These are phyloP conservation scores for Mycena alexandri DNA, from an alignment of 768 basidiomycete genomes.

Conservation along the genomic window DNA sequence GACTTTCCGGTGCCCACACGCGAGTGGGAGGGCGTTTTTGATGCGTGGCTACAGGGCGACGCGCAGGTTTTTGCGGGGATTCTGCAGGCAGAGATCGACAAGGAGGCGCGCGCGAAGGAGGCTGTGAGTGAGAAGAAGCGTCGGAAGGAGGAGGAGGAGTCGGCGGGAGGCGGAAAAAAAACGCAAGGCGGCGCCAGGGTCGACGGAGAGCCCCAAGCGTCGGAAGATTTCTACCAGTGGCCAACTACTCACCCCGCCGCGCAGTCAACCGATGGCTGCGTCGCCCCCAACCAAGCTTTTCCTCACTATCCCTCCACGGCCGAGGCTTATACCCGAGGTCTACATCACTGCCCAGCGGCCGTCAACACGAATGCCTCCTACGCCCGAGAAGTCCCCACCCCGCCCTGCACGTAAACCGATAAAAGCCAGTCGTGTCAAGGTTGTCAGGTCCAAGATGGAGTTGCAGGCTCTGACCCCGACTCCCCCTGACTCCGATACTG, in stretches of 20 bases:
- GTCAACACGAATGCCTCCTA: slow-evolving; percentile 1
- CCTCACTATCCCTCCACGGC: slow-evolving; percentile 26
- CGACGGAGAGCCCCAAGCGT: slow-evolving; percentile 27
- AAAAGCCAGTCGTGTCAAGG: background rate
- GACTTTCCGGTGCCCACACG: slow-evolving; percentile 88
- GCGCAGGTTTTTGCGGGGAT: slow-evolving; percentile 81
- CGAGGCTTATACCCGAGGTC: slow-evolving; percentile 32
- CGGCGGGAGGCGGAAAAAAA: slow-evolving; percentile 38
- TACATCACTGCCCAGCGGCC: slow-evolving; percentile 25
- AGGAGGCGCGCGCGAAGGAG: slow-evolving; percentile 67
- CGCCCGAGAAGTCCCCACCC: slow-evolving; percentile 29
- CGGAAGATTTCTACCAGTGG: slow-evolving; percentile 16
- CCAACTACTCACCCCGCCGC: slow-evolving; percentile 21
- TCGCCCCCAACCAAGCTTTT: slow-evolving; percentile 20
- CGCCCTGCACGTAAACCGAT: slow-evolving; percentile 14
- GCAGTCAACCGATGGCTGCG: slow-evolving; percentile 11
- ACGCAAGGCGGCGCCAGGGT: slow-evolving; percentile 24
- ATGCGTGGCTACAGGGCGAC: slow-evolving; percentile 91
- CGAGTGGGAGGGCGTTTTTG: slow-evolving; percentile 93
- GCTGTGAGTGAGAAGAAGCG: slow-evolving; percentile 66
- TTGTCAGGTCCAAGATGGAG: background rate
- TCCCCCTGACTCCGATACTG: background rate
- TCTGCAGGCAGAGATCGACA: slow-evolving; percentile 69
- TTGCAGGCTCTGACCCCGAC: slow-evolving; percentile 15
- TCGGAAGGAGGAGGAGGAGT: slow-evolving; percentile 65